These are phyloP conservation scores for Gelatoporia subvermispora DNA, from an alignment of 768 basidiomycete species.

Conservation along the genomic window DNA sequence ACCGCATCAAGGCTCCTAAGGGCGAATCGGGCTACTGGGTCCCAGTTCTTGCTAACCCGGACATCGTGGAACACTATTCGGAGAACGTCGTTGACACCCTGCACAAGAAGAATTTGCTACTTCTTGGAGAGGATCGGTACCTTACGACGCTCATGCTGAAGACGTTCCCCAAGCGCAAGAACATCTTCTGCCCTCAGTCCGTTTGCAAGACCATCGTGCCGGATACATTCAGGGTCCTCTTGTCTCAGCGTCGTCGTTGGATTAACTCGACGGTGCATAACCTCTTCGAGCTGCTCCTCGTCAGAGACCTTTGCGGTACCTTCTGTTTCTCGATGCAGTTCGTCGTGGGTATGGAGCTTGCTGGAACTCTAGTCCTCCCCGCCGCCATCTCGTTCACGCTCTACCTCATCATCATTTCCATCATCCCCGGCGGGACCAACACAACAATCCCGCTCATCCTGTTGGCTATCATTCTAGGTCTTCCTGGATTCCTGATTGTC, in stretches of 20 bases:
- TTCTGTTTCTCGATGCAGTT: constrained; percentile 99
- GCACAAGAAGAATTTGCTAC: constrained; percentile 97
- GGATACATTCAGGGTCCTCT: constrained; percentile 88
- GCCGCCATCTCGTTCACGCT: constrained; percentile 97
- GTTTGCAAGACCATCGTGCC: constrained; percentile 99
- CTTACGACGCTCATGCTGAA: constrained; percentile 95
- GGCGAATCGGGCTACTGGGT: constrained; percentile 96
- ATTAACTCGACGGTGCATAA: constrained; percentile 99
- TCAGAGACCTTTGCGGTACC: constrained; percentile 97
- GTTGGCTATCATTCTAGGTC: constrained; percentile 90
- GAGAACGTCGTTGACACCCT: constrained; percentile 99
- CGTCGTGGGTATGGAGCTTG: constrained; percentile 96
- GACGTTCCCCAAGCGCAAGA: constrained; percentile 99
- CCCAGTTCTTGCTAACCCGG: constrained; percentile 95
- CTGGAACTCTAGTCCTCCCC: constrained; percentile 93
- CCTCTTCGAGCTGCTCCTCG: constrained; percentile 87
- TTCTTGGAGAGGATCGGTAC: constrained; percentile 99
- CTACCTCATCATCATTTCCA: constrained; percentile 85
- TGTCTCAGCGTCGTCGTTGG: constrained; percentile 97
- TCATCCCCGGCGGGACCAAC: constrained; percentile 73
- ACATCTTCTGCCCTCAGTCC: constrained; percentile 97
- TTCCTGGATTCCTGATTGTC: constrained; percentile 93
- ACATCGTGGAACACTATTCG: constrained; percentile 97
- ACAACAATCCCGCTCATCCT: constrained; percentile 89
- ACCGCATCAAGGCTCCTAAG: constrained; percentile 99